A percentile compares a stretch with the other conserved stretches of the same genome.
Evolutionary conservation across 495 filamentous ascomycete genomes (phyloP).

Genomic region (Hypoxylon lenormandii): DNA sequence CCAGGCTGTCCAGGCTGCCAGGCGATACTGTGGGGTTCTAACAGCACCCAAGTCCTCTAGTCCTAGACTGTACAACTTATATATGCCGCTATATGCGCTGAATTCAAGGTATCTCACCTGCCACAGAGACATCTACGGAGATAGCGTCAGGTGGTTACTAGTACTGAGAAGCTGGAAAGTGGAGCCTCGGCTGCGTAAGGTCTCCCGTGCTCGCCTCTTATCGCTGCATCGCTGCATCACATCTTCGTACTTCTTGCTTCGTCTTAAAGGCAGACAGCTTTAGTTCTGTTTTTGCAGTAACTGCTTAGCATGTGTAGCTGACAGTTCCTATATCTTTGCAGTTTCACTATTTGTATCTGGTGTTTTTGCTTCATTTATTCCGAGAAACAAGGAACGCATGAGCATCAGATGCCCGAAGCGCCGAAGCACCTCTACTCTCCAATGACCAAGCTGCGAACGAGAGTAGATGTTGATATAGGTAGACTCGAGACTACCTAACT

Average conservation of each 20-base stretch:
- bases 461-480: constrained; percentile 12
- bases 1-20: no score
- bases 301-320: constrained; percentile 10
- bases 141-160: constrained; percentile 8
- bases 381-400: not conserved
- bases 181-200: constrained; percentile 22
- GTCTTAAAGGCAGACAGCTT: not conserved
- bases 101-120: constrained; percentile 12
- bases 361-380: constrained; percentile 12
- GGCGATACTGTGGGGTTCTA: constrained; percentile 29
- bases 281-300: constrained; percentile 9
- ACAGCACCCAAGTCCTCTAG: constrained; percentile 6
- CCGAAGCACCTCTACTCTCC: constrained; percentile 16
- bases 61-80: constrained; percentile 3
- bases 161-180: constrained; percentile 18
- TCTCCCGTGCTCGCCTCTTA: constrained; percentile 27
- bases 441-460: not conserved
- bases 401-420: constrained; percentile 7
- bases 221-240: no score
- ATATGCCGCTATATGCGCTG: not conserved
- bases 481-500: not conserved
- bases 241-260: constrained; percentile 1
- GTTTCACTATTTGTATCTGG: not conserved
- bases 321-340: not conserved
- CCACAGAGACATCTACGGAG: constrained; percentile 3